Percentiles rank a stretch among this genome's conserved stretches.
These are phyloP conservation scores for Cladosporium sp. DNA, from an alignment of 2,329 filamentous ascomycete genomes.

Conservation along the genomic window DNA sequence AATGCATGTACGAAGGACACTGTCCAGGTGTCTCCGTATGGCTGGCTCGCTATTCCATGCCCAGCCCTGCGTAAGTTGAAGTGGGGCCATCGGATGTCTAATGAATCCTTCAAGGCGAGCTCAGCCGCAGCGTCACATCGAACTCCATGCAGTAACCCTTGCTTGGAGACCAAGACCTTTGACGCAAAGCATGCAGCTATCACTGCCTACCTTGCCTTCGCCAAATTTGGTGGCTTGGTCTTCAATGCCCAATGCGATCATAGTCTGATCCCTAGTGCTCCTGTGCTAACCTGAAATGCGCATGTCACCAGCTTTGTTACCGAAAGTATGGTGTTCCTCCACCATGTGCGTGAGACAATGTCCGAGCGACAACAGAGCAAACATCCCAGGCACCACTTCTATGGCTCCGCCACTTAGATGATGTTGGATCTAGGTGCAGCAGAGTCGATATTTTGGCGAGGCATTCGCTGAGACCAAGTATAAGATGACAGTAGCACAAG, in stretches of 20 bases:
- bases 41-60: neutral
- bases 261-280: neutral
- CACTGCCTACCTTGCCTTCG: neutral
- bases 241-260: neutral
- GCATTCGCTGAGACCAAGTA: neutral
- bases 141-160: neutral
- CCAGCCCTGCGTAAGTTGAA: neutral
- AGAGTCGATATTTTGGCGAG: conserved; percentile 4
- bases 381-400: neutral
- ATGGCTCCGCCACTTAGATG: neutral
- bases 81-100: neutral
- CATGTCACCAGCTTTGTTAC: neutral
- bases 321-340: neutral
- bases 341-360: neutral
- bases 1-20: no score
- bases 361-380: neutral
- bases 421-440: neutral
- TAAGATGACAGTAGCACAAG: neutral
- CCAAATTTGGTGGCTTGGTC: no score
- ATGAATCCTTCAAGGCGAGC: neutral
- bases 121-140: neutral
- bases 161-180: neutral
- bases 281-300: neutral
- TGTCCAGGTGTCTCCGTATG: neutral
- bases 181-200: neutral